Base-by-base conservation (phyloP, 108 stramenopile genomes). In the Cyclostephanos invisitatus region DNA sequence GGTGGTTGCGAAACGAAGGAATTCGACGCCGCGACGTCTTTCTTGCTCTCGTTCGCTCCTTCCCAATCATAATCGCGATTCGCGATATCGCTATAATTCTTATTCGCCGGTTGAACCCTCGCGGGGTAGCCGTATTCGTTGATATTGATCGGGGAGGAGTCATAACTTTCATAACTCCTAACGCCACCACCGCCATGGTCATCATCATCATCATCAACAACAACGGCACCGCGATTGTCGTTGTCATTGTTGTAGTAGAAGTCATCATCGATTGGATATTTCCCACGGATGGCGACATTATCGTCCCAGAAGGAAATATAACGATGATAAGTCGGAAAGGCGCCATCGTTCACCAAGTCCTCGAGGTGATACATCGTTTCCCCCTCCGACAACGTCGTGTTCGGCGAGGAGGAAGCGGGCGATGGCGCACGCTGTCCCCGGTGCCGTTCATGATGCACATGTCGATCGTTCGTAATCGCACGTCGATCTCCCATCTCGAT, bases 261-360 rank as follows among this genome's bases (percentile, higher is more conserved):
- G 12, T 12, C 21, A 27, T 27, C 9, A 4, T 25, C 22, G 53
- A 27, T 54, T 25, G 4, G 1, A 24, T 25, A 11, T 7, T 11
- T 24, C 5, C 22, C 53, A 2, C 21, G 25, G 3, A 1, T 25
- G 21, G 7, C 7, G 2, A 12, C 4, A 54, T 25, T 4, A 24
- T 54, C 25, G 0, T 54, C 22, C 22, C 3, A 2, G 53, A 27
- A 54, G 22, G 2, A 11, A 54, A 21, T 24, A 12, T 54, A 27
- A 24, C 50, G 50, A 18, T 51, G 20, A 25, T 63, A 40, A 21
- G 5, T 63, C 7, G 62, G 62, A 47, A 63, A 63, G n/a, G 63
- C 44, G 37, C 44, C 63, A 35, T 37, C 28, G 5, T 44, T 64
- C 63, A 14, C 63, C 63, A 47, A 49, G 27, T 64, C 38, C 6